phyloP scores from a whole-genome alignment of 2,329 filamentous ascomycete genomes.

The Verticillium nonalfalfae region DNA sequence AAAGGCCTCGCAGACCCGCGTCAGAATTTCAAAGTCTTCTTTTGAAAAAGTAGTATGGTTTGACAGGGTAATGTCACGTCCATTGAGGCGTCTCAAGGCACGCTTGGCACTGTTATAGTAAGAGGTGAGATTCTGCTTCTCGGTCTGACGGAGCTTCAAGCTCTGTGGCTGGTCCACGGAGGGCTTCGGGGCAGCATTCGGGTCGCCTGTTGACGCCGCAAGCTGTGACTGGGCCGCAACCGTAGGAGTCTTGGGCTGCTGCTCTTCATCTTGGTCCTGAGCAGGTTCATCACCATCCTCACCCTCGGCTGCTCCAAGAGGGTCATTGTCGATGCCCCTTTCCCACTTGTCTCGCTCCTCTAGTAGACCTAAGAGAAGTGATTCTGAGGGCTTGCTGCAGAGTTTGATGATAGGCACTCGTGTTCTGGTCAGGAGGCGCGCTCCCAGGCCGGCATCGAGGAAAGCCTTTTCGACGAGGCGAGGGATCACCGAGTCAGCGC shows the following conservation, averaged over 20 bases:
- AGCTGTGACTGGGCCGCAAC: not conserved
- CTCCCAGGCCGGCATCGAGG: conserved; percentile 66
- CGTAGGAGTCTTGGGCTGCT: not conserved
- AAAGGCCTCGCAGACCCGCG: conserved; percentile 46
- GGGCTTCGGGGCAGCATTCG: not conserved
- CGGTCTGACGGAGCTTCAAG: conserved; percentile 31
- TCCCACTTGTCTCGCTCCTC: conserved; percentile 70
- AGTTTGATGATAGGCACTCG: conserved; percentile 85
- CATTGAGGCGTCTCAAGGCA: conserved; percentile 39
- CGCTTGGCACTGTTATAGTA: conserved; percentile 45
- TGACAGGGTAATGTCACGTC: conserved; percentile 42
- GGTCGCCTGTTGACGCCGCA: not conserved
- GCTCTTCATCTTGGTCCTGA: conserved; percentile 7
- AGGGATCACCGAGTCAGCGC: conserved; percentile 57
- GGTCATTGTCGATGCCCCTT: conserved; percentile 37
- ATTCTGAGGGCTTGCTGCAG: conserved; percentile 61
- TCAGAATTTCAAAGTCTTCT: conserved; percentile 41
- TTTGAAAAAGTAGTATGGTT: conserved; percentile 34
- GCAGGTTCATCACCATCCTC: conserved; percentile 11
- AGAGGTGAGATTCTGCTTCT: conserved; percentile 31
- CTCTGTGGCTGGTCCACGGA: conserved; percentile 15
- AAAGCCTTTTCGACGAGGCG: conserved; percentile 70
- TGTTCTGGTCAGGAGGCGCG: conserved; percentile 69
- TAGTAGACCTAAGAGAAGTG: conserved; percentile 54
- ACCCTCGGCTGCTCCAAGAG: conserved; percentile 26